phyloP scores from a whole-genome alignment of 1,284 basidiomycete genomes.

The Trichosporon sp. region DNA sequence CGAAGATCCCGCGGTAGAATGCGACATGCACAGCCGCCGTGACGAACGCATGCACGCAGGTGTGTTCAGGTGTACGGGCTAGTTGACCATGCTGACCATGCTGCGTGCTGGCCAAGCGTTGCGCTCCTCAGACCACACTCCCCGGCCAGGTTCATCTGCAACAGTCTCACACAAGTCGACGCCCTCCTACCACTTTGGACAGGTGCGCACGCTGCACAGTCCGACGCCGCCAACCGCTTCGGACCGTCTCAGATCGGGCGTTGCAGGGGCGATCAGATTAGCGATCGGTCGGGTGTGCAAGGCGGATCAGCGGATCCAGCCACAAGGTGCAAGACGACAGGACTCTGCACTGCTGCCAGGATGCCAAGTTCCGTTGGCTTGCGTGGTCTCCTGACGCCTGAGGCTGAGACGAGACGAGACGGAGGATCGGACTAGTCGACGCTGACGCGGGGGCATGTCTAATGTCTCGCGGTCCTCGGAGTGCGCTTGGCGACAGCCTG shows the following conservation, averaged over 20 bases:
- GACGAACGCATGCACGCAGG: background rate
- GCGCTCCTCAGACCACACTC: no score
- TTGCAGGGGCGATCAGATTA: background rate
- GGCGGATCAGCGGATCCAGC: background rate
- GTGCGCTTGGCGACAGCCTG: background rate
- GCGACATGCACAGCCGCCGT: background rate
- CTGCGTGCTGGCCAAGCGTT: no score
- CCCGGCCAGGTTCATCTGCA: no score
- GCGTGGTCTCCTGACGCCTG: background rate
- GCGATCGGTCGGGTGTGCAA: background rate
- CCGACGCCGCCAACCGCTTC: background rate
- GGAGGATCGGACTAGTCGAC: background rate
- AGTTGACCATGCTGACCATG: no score
- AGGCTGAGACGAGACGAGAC: background rate
- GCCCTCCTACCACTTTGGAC: background rate
- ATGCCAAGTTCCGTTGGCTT: background rate
- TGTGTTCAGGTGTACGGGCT: background rate
- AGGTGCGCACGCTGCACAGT: background rate
- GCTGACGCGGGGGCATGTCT: no score
- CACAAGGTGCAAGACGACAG: background rate
- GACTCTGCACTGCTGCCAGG: no score
- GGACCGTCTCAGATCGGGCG: background rate
- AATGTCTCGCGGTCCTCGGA: no score
- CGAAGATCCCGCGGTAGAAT: conserved; percentile 2
- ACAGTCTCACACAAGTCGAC: background rate